Base-by-base conservation (phyloP, 768 basidiomycete genomes). In the Leccinum boreale region DNA sequence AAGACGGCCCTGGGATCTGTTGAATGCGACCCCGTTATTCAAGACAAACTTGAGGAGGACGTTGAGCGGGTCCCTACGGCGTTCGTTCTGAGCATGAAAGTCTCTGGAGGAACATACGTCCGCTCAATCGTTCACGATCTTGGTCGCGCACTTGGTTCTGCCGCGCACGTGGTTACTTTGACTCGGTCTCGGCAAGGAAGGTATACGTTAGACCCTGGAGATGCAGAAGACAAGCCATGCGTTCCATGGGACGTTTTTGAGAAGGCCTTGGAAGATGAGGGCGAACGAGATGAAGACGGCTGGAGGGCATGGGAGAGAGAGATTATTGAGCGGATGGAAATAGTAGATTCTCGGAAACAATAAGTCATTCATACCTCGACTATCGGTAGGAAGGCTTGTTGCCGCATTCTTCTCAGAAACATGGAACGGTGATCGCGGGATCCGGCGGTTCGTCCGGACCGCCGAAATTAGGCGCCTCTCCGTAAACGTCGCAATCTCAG, bases 31-130 rank as follows among this genome's bases (percentile, higher is more conserved):
- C 65, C 71, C 3, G 59, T 70, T 17, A 64, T 81, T n/a, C 63
- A 70, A 47, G 74, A 75, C 47, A 68, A 70, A 33, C 59, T 58
- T n/a, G 74, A 74, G 24, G 60, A 66, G 52, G 62, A 71, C 10
- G 66, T 67, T 28, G 75, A 79, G 53, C 65, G 66, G 39, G 66
- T 72, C 4, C 91, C 95, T 1, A 81, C 87, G 1, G 88, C 88
- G 21, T 97, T 98, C 71, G 86, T 88, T 9, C 77, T 99, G 61
- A 83, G 82, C 55, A 96, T 99, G 94, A 89, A 80, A 60, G 97
- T 98, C 6, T 95, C 94, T 9, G 90, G 92, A 26, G 97, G 97
- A 42, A 98, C 97, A 14, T 99, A 99, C 67, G 95, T 99, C 54
- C 88, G 97, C 51, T 94, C 90, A 1, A 89, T 99, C 62, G 89